A percentile compares a stretch with the other conserved stretches of the same genome.
These are phyloP conservation scores for Pseudogymnoascus sp. DNA, from an alignment of 2,329 filamentous ascomycete species.

Conservation along the genomic window DNA sequence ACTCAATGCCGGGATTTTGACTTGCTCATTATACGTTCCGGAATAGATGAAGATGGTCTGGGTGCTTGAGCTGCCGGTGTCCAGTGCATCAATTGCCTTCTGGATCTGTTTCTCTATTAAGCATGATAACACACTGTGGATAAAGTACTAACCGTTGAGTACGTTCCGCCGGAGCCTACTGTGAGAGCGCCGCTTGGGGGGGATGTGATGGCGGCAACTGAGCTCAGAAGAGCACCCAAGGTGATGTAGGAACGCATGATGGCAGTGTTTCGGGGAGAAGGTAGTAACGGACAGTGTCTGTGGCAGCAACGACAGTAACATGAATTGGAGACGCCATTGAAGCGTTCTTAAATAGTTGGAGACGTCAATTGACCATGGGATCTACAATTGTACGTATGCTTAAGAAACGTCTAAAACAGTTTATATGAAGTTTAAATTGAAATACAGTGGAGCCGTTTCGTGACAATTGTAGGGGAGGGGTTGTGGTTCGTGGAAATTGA, in stretches of 20 bases:
- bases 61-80: conserved; percentile 35
- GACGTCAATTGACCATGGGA: not conserved
- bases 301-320: not conserved
- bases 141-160: conserved; percentile 34
- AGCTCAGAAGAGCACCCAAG: conserved; percentile 20
- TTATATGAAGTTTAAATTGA: conserved; percentile 3
- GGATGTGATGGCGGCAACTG: conserved; percentile 30
- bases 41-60: conserved; percentile 49
- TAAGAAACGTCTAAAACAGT: conserved; percentile 9
- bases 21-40: conserved; percentile 52
- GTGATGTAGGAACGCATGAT: conserved; percentile 25
- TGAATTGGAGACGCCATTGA: not conserved
- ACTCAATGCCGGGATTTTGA: conserved; percentile 41
- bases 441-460: not conserved
- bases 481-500: conserved; percentile 6
- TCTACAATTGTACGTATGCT: not conserved
- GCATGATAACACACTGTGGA: not conserved
- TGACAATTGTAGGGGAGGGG: not conserved
- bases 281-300: not conserved
- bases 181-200: conserved; percentile 41
- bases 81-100: conserved; percentile 44
- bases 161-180: conserved; percentile 37
- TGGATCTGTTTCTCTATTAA: conserved; percentile 32
- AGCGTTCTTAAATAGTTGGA: not conserved
- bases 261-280: not conserved